phyloP scores from a whole-genome alignment of 768 basidiomycete genomes.

The Kwoniella dendrophila region DNA sequence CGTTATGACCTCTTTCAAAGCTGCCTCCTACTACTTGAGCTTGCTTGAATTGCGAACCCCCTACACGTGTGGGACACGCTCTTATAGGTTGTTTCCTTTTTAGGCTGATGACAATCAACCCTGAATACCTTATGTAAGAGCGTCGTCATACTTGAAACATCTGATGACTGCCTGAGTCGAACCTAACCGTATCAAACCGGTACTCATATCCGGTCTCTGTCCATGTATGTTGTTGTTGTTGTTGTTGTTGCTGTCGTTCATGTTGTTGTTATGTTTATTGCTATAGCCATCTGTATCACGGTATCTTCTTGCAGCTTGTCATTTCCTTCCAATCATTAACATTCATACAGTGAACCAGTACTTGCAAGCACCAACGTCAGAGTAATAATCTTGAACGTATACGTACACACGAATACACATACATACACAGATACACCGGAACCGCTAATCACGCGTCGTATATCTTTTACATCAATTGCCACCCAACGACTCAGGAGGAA shows the following conservation, averaged over 20 bases:
- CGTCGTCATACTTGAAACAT: constrained; percentile 2
- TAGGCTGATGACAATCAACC: background rate
- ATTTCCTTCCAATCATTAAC: no score
- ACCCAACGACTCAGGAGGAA: background rate
- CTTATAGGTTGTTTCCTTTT: background rate
- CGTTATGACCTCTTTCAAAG: no score
- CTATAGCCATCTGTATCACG: background rate
- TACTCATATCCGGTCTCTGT: background rate
- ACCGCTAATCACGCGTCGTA: constrained; percentile 8
- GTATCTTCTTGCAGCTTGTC: background rate
- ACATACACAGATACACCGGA: constrained; percentile 9
- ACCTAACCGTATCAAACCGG: background rate
- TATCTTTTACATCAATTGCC: background rate
- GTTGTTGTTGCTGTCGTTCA: background rate
- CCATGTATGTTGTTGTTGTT: constrained; percentile 1
- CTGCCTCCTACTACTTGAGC: no score
- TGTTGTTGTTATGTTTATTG: background rate
- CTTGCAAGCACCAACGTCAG: background rate
- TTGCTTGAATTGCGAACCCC: no score
- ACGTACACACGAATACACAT: background rate
- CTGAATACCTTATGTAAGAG: background rate
- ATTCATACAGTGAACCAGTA: background rate
- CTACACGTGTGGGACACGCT: background rate
- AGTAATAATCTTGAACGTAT: background rate
- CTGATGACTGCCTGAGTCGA: background rate